Evolutionary conservation across 2,329 filamentous ascomycete species (phyloP), one percentile per base, ranked within the genome.

Genomic region (Alternaria solani): DNA sequence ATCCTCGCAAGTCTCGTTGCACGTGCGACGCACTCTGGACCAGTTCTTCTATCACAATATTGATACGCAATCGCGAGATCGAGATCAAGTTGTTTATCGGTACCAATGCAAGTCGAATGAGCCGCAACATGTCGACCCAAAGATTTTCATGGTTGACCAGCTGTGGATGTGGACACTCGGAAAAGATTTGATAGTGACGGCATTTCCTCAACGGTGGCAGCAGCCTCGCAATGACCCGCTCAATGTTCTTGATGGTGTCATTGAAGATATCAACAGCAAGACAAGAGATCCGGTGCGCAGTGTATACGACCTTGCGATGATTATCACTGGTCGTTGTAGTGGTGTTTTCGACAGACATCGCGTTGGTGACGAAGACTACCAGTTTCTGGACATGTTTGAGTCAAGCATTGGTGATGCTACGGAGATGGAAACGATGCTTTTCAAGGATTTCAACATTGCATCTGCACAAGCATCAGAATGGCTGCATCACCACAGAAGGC

Each of bases 111-210:
- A 80, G 53, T 60, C 65, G 11, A 42, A 64, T 16, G 57, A 76
- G 28, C 68, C 70, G 42, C 72, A 71, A 16, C 69, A 70, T 73
- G 77, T 75, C 2, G 85, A 87, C 56, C 81, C 82, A 1, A 88
- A 88, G 61, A 84, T 89, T 3, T 88, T 88, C 71, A 89, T 89
- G 87, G 88, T 90, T 0, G 88, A 90, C 70, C 88, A 90, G 66
- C 78, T 91, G 2, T 90, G 88, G 88, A 83, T 90, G 71, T 89
- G 87, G 85, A 81, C 88, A 3, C 69, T 90, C 1, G 78, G 85
- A 11, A 80, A 80, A 71, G 87, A 88, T 58, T 76, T 89, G 16
- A 83, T 90, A 18, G 82, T 90, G 11, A 87, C 86, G 0, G 83
- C 84, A 54, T 88, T 88, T 57, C 85, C 86, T 2, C 83, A 87